These are phyloP conservation scores for Thyridium curvatum DNA, from an alignment of 2,329 filamentous ascomycete species.

Conservation along the genomic window DNA sequence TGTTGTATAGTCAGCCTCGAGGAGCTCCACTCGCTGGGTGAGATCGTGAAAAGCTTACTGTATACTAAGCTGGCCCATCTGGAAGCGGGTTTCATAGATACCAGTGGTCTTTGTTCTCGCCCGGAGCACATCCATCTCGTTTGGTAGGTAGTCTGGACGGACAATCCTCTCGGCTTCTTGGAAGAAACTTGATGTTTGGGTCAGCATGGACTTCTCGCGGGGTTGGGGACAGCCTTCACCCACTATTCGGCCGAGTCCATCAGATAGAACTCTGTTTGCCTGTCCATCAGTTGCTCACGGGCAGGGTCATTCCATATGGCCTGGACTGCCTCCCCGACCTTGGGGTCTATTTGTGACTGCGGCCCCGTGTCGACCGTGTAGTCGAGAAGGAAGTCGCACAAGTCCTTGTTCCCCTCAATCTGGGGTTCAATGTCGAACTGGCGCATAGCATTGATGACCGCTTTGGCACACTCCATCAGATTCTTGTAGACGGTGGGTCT, in stretches of 20 bases:
- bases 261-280: slow-evolving; percentile 95
- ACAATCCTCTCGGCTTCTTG: slow-evolving; percentile 86
- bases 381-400: slow-evolving; percentile 74
- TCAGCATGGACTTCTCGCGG: slow-evolving; percentile 11
- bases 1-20: slow-evolving; percentile 15
- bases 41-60: slow-evolving; percentile 58
- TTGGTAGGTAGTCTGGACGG: slow-evolving; percentile 77
- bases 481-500: slow-evolving; percentile 98
- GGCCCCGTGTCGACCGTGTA: slow-evolving; percentile 90
- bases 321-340: slow-evolving; percentile 76
- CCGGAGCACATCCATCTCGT: slow-evolving; percentile 89
- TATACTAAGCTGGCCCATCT: slow-evolving; percentile 97
- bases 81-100: slow-evolving; percentile 97
- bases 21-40: neutral
- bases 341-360: slow-evolving; percentile 73
- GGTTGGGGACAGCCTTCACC: slow-evolving; percentile 21
- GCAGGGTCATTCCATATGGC: slow-evolving; percentile 87
- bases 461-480: slow-evolving; percentile 91
- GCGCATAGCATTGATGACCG: slow-evolving; percentile 83
- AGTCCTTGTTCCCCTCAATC: slow-evolving; percentile 62
- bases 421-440: slow-evolving; percentile 83
- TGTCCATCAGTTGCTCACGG: slow-evolving; percentile 77
- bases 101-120: slow-evolving; percentile 97
- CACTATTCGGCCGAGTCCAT: slow-evolving; percentile 99
- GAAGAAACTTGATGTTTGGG: slow-evolving; percentile 68